Conservation (phyloP, 495 filamentous ascomycete species). For the Tuber magnatum region DNA sequence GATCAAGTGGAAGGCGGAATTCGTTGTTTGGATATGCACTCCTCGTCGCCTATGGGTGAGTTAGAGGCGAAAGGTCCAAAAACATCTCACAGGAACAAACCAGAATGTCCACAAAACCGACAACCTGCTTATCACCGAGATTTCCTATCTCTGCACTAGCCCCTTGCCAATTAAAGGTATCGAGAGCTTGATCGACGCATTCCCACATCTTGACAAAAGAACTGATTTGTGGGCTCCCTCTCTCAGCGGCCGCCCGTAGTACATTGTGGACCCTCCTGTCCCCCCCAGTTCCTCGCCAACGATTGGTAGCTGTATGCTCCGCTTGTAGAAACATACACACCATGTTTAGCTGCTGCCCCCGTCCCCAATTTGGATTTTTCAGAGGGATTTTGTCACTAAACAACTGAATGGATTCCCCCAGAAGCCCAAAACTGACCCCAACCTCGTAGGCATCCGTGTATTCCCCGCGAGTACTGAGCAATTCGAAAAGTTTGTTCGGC, state of each 20-base stretch:
- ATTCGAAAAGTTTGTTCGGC: constrained; percentile 20
- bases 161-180: not conserved
- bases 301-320: not conserved
- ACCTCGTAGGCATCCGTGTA: constrained; percentile 18
- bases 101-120: constrained; percentile 17
- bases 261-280: not conserved
- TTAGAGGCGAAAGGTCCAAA: not conserved
- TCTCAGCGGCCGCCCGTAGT: too few relatives aligned
- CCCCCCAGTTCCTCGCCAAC: not conserved
- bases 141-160: not conserved
- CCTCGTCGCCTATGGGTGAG: not conserved
- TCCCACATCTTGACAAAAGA: constrained; percentile 2
- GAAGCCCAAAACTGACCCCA: constrained; percentile 12
- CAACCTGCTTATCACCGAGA: not conserved
- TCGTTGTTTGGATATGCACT: not conserved
- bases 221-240: not conserved
- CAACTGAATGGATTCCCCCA: constrained; percentile 9
- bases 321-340: constrained; percentile 15
- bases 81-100: constrained; percentile 1
- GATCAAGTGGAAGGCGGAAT: too few relatives aligned
- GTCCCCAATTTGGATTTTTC: not conserved
- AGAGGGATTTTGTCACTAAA: not conserved
- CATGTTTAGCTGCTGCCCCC: not conserved
- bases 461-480: not conserved
- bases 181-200: not conserved